A percentile compares a stretch with the other conserved stretches of the same genome.
Evolutionary conservation across 2,329 filamentous ascomycete species (phyloP).

Genomic region (Claviceps quebecensis): DNA sequence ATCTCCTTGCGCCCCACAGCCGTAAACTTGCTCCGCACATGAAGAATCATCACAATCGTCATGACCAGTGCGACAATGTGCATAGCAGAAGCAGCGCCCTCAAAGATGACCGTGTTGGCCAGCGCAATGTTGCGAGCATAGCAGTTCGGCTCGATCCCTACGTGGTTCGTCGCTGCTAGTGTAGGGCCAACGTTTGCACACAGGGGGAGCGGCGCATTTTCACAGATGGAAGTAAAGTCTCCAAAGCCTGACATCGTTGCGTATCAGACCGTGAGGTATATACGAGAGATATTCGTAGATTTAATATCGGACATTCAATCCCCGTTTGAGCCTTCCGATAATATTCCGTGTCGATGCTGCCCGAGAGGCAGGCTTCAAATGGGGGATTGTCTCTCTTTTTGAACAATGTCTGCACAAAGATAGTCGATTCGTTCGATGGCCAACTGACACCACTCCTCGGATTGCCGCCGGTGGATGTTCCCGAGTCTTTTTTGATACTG

Average conservation of each 20-base stretch:
- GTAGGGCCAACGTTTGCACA: constrained; percentile 74
- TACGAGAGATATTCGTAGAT: constrained; percentile 8
- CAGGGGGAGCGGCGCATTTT: constrained; percentile 69
- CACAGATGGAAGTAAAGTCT: constrained; percentile 78
- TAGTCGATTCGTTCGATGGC: neutral
- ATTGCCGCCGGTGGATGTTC: neutral
- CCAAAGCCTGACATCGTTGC: constrained; percentile 68
- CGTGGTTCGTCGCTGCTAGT: constrained; percentile 49
- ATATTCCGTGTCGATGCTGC: neutral
- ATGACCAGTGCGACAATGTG: constrained; percentile 84
- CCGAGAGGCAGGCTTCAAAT: neutral
- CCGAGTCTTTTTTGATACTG: neutral
- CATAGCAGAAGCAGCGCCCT: constrained; percentile 79
- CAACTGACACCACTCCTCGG: neutral
- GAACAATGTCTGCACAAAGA: neutral
- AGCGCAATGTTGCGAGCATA: constrained; percentile 91
- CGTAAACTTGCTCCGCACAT: constrained; percentile 94
- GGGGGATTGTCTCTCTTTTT: neutral
- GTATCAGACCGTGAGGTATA: neutral
- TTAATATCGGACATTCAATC: neutral
- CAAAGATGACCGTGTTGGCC: constrained; percentile 97
- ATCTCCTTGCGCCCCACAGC: constrained; percentile 69
- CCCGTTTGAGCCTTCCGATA: neutral
- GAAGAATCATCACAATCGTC: constrained; percentile 94
- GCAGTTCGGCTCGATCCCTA: constrained; percentile 78